Percentiles rank a stretch among this genome's conserved stretches.
Evolutionary conservation across 208 protist genomes (phyloP).

Genomic region (Herpetomonas samuelpessoai): DNA sequence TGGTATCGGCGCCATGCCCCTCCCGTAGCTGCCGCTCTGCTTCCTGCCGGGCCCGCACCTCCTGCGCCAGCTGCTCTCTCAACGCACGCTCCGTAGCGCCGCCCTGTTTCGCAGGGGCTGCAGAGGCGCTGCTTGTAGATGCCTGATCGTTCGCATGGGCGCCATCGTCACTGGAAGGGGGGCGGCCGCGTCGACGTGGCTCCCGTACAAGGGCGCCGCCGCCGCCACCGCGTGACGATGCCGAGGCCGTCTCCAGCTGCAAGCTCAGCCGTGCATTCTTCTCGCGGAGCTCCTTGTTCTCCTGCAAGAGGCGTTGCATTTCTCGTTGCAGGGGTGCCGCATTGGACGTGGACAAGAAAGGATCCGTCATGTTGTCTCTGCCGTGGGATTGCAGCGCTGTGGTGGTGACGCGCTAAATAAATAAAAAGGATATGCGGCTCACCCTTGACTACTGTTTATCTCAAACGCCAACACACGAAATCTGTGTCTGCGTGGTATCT

Average conservation of each 20-base stretch:
- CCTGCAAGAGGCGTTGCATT: slow-evolving; percentile 44
- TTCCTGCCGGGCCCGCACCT: slow-evolving; percentile 16
- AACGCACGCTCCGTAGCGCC: neutral
- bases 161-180: neutral
- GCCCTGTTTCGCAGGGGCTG: neutral
- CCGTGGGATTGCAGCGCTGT: too few relatives aligned
- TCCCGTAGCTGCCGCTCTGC: slow-evolving; percentile 22
- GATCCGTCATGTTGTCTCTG: slow-evolving; percentile 20
- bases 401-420: too few relatives aligned
- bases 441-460: too few relatives aligned
- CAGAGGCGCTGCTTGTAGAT: neutral
- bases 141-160: neutral
- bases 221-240: neutral
- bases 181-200: neutral
- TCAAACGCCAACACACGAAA: too few relatives aligned
- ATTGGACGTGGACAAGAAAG: slow-evolving; percentile 15
- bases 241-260: slow-evolving; percentile 17
- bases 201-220: neutral
- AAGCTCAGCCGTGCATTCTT: slow-evolving; percentile 38
- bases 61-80: slow-evolving; percentile 18
- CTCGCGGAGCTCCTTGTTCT: slow-evolving; percentile 64
- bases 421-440: too few relatives aligned
- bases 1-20: slow-evolving; percentile 14
- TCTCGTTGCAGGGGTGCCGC: slow-evolving; percentile 18
- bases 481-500: neutral